Conservation (phyloP, 108 stramenopile species). For the Cyclostephanos invisitatus region DNA sequence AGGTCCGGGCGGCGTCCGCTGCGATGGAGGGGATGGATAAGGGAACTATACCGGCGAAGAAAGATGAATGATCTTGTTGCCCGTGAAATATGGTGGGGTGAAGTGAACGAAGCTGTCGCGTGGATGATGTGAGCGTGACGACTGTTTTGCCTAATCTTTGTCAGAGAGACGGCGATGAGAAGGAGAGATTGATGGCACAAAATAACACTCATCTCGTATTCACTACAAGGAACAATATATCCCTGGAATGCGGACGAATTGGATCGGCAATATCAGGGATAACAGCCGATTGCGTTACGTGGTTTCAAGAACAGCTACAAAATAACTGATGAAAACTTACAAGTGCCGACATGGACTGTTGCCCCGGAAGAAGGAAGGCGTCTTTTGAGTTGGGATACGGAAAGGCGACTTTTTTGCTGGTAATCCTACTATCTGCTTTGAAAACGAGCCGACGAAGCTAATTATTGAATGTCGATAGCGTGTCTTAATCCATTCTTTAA, state of each 20-base stretch:
- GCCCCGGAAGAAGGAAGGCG: no score
- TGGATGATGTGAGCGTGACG: no score
- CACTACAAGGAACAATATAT: background rate
- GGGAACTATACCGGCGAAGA: background rate
- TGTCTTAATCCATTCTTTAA: no score
- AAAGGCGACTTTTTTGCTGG: no score
- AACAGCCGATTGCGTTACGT: background rate
- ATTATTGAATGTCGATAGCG: no score
- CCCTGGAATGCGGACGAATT: background rate
- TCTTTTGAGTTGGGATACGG: no score
- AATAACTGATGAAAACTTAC: background rate
- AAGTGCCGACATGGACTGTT: no score
- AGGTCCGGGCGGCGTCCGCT: constrained; percentile 25
- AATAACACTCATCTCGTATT: background rate
- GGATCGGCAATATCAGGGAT: background rate
- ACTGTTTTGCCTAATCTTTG: background rate
- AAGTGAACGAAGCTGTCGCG: background rate
- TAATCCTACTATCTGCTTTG: no score
- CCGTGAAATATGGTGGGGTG: background rate
- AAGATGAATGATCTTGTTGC: background rate
- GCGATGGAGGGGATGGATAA: background rate
- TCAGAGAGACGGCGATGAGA: background rate
- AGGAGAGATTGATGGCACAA: background rate
- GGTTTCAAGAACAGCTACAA: no score
- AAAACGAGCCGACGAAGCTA: no score